phyloP scores from a whole-genome alignment of 139 green algal genomes.

The Asterochloris sp. region DNA sequence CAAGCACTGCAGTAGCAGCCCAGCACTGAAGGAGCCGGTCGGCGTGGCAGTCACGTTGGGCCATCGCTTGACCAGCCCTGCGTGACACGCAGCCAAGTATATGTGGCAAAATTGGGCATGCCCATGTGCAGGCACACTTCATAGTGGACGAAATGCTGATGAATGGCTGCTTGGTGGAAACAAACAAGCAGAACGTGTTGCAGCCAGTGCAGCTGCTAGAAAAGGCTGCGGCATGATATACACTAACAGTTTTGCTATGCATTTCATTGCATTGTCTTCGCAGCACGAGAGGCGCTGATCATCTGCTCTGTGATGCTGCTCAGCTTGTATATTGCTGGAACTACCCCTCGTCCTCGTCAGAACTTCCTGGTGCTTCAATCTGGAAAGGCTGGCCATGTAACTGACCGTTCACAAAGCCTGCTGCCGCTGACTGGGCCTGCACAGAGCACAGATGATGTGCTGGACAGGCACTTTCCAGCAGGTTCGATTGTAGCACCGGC shows the following conservation, averaged over 20 bases:
- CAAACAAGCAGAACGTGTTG: slow-evolving; percentile 89
- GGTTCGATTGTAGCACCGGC: not conserved
- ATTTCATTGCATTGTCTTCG: not conserved
- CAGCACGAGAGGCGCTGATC: not conserved
- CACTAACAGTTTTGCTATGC: too few species aligned
- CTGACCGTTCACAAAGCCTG: not conserved
- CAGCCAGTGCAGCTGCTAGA: slow-evolving; percentile 85
- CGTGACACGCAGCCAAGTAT: too few species aligned
- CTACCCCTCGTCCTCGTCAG: too few species aligned
- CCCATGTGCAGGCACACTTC: slow-evolving; percentile 80
- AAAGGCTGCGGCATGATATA: slow-evolving; percentile 9
- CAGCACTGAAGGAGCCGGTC: too few species aligned
- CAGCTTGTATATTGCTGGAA: too few species aligned
- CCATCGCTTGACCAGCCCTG: too few species aligned
- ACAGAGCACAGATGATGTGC: not conserved
- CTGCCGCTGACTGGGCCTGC: not conserved
- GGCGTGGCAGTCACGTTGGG: too few species aligned
- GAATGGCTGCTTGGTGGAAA: slow-evolving; percentile 94
- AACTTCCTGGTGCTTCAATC: not conserved
- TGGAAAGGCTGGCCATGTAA: not conserved
- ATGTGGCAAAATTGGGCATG: too few species aligned
- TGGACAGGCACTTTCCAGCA: not conserved
- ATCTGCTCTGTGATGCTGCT: too few species aligned
- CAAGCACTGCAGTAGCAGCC: too few species aligned
- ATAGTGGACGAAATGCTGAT: slow-evolving; percentile 93